A percentile compares a stretch with the other conserved stretches of the same genome.
Evolutionary conservation across 2,329 filamentous ascomycete species (phyloP).

Genomic region (Geosmithia flava): DNA sequence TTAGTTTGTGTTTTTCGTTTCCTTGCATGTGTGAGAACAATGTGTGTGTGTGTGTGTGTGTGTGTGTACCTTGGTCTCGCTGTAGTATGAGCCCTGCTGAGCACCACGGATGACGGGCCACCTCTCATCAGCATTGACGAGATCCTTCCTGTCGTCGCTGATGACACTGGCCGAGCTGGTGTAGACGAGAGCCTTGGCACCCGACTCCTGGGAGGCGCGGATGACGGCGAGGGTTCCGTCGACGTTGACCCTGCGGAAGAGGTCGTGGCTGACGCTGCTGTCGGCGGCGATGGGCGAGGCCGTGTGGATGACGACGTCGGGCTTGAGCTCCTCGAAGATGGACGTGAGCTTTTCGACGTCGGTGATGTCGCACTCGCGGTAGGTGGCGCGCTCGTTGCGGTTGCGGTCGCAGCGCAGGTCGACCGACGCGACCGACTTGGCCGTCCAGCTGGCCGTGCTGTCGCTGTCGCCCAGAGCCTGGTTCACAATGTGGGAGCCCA

Average conservation of each 20-base stretch:
- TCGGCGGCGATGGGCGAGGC: slow-evolving; percentile 56
- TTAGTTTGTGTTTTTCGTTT: background rate
- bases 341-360: slow-evolving; percentile 45
- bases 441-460: slow-evolving; percentile 17
- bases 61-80: slow-evolving; percentile 64
- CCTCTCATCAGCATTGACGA: slow-evolving; percentile 74
- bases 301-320: slow-evolving; percentile 83
- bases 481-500: slow-evolving; percentile 72
- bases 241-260: slow-evolving; percentile 76
- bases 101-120: slow-evolving; percentile 65
- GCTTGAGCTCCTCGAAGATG: slow-evolving; percentile 54
- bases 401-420: slow-evolving; percentile 63
- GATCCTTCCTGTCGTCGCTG: slow-evolving; percentile 66
- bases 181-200: slow-evolving; percentile 76
- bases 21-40: background rate
- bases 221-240: slow-evolving; percentile 73
- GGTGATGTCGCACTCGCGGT: slow-evolving; percentile 71
- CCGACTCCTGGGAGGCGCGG: slow-evolving; percentile 55
- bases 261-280: slow-evolving; percentile 38
- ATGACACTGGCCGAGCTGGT: slow-evolving; percentile 83
- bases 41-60: too few species aligned
- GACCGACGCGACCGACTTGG: slow-evolving; percentile 51
- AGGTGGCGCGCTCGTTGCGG: slow-evolving; percentile 45
- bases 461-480: slow-evolving; percentile 41
- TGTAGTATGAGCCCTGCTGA: slow-evolving; percentile 70